Evolutionary conservation across 2,329 filamentous ascomycete species (phyloP), one percentile per base, ranked within the genome.

Genomic region (Lojkania enalia): DNA sequence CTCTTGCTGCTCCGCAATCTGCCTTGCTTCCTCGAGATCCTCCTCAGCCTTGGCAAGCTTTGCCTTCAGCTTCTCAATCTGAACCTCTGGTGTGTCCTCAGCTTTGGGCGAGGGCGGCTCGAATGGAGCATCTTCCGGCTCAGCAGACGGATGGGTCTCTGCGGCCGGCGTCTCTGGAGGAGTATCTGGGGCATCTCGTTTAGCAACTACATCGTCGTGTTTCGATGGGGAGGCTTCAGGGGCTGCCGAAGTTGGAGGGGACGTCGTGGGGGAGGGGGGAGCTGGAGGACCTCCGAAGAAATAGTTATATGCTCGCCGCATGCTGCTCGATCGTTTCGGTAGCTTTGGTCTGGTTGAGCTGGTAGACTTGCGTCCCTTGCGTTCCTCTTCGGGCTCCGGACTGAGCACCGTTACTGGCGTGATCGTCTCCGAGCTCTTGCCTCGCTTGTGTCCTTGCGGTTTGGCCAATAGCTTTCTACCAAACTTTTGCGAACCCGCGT

Each of bases 301-400:
- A 48, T 70, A 71, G 52, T 69, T 67, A 59, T 70, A 70, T 7
- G 67, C 67, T 45, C 67, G 59, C 49, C 61, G 60, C 68, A 71
- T 71, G 38, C 66, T 70, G 67, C 61, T 66, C 19, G 58, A 63
- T 20, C 67, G 63, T 45, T 66, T 67, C 44, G 63, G 65, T 15
- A 68, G 53, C 50, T 59, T 59, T n/a, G 66, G 66, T 37, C 66
- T 61, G 38, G 51, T 46, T 36, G 58, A 58, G 27, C 33, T 60
- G 9, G 60, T 59, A 21, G 66, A 67, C 45, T 60, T 63, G 15
- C 66, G 64, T 44, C 64, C 63, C 58, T 62, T 49, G 36, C 62
- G 57, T 32, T 65, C 60, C 44, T 64, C 58, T 36, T 54, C 55
- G 35, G 60, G 49, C 15, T 40, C 30, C 12, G 52, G 61, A 25